Conservation (phyloP, 208 protist species). For the Leptomonas seymouri region DNA sequence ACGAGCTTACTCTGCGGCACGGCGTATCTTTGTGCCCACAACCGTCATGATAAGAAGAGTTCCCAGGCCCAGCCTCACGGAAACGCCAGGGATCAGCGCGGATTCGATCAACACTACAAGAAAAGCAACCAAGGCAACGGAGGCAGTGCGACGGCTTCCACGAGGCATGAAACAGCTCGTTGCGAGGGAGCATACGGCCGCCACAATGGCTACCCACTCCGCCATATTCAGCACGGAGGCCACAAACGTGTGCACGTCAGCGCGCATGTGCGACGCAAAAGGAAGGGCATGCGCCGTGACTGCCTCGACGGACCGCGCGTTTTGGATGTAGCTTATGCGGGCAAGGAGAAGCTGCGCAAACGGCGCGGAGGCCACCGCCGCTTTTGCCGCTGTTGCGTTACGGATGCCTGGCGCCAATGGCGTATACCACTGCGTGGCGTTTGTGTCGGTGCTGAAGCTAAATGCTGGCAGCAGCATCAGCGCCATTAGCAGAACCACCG, state of each 20-base stretch:
- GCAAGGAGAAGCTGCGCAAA: conserved; percentile 34
- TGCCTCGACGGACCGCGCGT: conserved; percentile 1
- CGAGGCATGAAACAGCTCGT: conserved; percentile 70
- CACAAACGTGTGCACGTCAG: background rate
- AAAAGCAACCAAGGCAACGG: conserved; percentile 44
- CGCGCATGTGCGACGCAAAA: conserved; percentile 12
- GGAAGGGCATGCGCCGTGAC: conserved; percentile 2
- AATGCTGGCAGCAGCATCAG: conserved; percentile 60
- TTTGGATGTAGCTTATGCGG: conserved; percentile 35
- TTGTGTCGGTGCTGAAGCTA: conserved; percentile 55
- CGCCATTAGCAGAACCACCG: conserved; percentile 42
- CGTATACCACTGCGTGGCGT: conserved; percentile 18
- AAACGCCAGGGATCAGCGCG: conserved; percentile 26
- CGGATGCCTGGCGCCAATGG: conserved; percentile 4
- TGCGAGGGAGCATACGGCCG: conserved; percentile 44
- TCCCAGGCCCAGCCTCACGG: conserved; percentile 48
- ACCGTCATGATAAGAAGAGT: conserved; percentile 37
- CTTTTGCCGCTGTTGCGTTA: background rate
- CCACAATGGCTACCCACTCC: conserved; percentile 44
- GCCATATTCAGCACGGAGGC: background rate
- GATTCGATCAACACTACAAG: conserved; percentile 49
- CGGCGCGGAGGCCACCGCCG: conserved; percentile 22
- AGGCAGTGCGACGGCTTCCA: conserved; percentile 32
- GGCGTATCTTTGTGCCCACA: conserved; percentile 37
- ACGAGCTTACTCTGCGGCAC: conserved; percentile 15